Percentiles rank a stretch among this genome's conserved stretches.
These are phyloP conservation scores for Triangularia verruculosa DNA, from an alignment of 2,329 filamentous ascomycete species.

Conservation along the genomic window DNA sequence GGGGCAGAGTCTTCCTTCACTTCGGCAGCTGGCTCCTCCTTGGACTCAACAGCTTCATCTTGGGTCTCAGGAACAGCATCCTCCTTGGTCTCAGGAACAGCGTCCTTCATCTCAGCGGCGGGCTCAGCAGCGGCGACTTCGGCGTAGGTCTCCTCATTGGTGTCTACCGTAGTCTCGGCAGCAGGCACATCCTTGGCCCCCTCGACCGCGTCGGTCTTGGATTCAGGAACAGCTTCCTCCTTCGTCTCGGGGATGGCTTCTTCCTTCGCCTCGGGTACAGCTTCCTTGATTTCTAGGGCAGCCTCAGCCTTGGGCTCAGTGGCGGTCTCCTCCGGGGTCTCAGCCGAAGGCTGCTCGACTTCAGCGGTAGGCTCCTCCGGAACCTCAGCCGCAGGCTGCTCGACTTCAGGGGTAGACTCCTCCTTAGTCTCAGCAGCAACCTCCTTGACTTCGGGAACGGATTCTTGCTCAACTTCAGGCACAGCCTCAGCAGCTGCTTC, in stretches of 20 bases:
- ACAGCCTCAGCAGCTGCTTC: background rate
- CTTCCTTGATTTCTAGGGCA: background rate
- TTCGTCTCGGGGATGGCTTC: background rate
- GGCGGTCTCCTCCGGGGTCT: constrained; percentile 1
- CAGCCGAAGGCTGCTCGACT: background rate
- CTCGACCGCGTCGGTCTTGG: no score
- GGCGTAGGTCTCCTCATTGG: background rate
- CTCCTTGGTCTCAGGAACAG: background rate
- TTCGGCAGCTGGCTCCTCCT: constrained; percentile 13
- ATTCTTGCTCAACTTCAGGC: background rate
- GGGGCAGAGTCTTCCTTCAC: constrained; percentile 23
- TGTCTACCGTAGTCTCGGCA: constrained; percentile 1
- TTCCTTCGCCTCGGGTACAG: background rate
- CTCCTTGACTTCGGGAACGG: background rate
- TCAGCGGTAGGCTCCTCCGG: background rate
- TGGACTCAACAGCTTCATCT: constrained; percentile 1
- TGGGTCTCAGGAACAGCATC: constrained; percentile 10
- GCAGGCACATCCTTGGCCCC: constrained; percentile 5
- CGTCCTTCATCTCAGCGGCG: constrained; percentile 1
- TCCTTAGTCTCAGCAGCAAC: constrained; percentile 4
- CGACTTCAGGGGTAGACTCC: background rate
- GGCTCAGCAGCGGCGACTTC: background rate
- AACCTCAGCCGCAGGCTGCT: background rate
- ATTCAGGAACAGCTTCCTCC: constrained; percentile 6
- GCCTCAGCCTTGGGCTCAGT: background rate